Base-by-base conservation (phyloP, 2,329 filamentous ascomycete genomes). In the Lachnellula hyalina region DNA sequence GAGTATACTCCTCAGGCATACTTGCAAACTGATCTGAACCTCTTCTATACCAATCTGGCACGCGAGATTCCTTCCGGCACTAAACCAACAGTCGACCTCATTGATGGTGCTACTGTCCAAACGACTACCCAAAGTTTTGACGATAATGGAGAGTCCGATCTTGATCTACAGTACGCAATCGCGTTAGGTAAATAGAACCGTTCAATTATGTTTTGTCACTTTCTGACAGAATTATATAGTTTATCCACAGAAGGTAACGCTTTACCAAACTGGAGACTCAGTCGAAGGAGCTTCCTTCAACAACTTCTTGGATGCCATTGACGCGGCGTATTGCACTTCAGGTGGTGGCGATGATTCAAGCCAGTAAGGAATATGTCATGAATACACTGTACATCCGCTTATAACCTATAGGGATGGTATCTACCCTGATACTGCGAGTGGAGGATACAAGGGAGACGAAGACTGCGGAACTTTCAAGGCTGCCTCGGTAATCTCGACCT, bases 1-100 rank as follows among this genome's bases (percentile, higher is more conserved):
- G 79, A 83, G 62, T 80, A 79, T 60, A 78, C 73, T 17, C 74
- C 76, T 17, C 76, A 82, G 62, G 75, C 77, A 25, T 82, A 81
- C 61, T 69, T 79, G 38, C 76, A 79, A 62, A 61, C 61, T 1
- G 78, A 81, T 62, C 65, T 81, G 14, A 68, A 81, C 58, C 63
- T 74, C 41, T 80, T 74, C 63, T 80, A 78, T 64, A 66, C 67
- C 19, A 69, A 75, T 55, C 78, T 77, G 59, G 67, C 73, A 50
- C 71, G 71, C 1, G 62, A 77, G 35, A 67, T 71, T 0, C 14
- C 71, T 70, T n/a, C 15, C 12, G 23, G 67, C 71, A 6, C 78
- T 77, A 0, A 58, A 61, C 36, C 36, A 40, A 17, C 7, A 40
- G 14, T 40, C n/a, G 12, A 40, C n/a, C n/a, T 17, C 36, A 40